Base-by-base conservation (phyloP, 2,329 filamentous ascomycete genomes). In the Sclerotinia spermophila region DNA sequence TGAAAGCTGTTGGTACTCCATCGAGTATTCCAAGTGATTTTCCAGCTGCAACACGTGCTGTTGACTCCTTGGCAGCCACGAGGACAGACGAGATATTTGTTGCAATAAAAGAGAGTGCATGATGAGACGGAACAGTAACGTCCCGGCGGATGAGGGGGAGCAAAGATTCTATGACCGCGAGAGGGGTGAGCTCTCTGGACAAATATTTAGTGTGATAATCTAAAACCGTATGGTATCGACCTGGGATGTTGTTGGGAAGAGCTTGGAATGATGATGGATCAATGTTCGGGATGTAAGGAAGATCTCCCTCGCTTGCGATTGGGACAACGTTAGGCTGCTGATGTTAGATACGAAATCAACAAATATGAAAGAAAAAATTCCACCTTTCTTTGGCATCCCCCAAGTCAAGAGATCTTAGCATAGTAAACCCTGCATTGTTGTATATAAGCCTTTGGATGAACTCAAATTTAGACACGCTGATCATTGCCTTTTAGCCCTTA, bases 161-260 rank as follows among this genome's bases (percentile, higher is more conserved):
- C 17, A 97, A 83, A 1, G 87, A 85, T 79, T 94, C 87, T 21
- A 85, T 86, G 2, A 97, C 91, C 73, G 90, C 86, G 0, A 87
- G 83, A 0, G 94, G 94, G 0, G 92, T 96, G 70, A 90, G 78
- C 71, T 85, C 82, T 62, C 92, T 91, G 7, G 87, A 87, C 73
- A 85, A 85, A 82, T 94, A 97, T 56, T 92, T 86, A 66, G 87
- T 85, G 78, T 93, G 90, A 79, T 94, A 97, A 81, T 97, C 93
- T 15, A 86, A 85, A 35, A 89, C 86, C 5, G 91, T 91, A 79
- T 90, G 87, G 81, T 92, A 92, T 53, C 86, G 85, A 21, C 82
- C 83, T 5, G 79, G 75, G 19, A 82, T 77, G 60, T 81, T 78
- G 24, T 80, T 77, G 4, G 85, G 81, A 65, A 82, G 81, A 21